Base-by-base conservation (phyloP, 2,329 filamentous ascomycete species). In the Penicillium sp. region DNA sequence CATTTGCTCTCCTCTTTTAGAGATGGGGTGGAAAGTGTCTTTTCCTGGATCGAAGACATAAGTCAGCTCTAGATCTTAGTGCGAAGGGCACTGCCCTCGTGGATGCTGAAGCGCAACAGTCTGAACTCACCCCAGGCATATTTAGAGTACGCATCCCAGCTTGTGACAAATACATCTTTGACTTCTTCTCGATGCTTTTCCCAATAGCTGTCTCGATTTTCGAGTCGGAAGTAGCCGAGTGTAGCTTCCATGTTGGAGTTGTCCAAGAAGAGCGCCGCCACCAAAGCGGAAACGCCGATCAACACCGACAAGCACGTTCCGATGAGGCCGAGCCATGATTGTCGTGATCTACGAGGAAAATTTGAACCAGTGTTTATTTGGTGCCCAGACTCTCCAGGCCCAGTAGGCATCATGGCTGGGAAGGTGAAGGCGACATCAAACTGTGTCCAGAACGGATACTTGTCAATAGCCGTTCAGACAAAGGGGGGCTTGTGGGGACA, bases 61-160 rank as follows among this genome's bases (percentile, higher is more conserved):
- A 7, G 12, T 38, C 16, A 38, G 16, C 34, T 38, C 4, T 38
- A 16, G 3, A 38, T 29, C 10, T 2, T 9, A 29, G 10, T 3
- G 18, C 26, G 6, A 9, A 38, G 7, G n/a, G 16, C 1, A 18
- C 12, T 38, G 34, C 34, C 5, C 8, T 38, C 3, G 12, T 21
- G 4, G 12, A 33, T 21, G 10, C 4, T 21, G n/a, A 3, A 21
- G 16, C 16, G 18, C 10, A 21, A 21, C 18, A 21, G 18, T 28
- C 12, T n/a, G 8, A 16, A 51, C 84, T 80, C 76, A 64, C 81
- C 77, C 84, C 85, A 88, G 0, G 85, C 85, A 60, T 81, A 71
- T 51, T 77, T 76, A 63, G 79, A 83, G 69, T 88, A 88, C 9
- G 80, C 81, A n/a, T 70, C 65, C 82, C 84, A 87, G 56, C 79